Evolutionary conservation across 176 grass and related monocot species (phyloP), one percentile per base, ranked within the genome.

Genomic region (Otatea glauca): DNA sequence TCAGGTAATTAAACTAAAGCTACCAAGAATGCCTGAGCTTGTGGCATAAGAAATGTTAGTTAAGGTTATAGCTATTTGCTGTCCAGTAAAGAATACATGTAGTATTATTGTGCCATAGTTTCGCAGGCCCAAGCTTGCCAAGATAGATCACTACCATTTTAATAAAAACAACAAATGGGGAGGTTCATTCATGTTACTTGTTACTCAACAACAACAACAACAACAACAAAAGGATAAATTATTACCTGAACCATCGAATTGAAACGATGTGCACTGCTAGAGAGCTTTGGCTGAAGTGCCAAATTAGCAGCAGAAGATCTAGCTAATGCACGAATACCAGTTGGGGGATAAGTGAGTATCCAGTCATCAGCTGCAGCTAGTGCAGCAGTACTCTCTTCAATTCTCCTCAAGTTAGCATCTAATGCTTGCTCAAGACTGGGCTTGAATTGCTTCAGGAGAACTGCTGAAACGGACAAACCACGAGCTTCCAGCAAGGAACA

Each of bases 191-290:
- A 68, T 71, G 20, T 55, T 70, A 76, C 25, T 60, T 72, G 20
- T 65, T 81, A 70, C 20, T 60, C 16, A 61, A 81, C 29, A 0
- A 78, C 29, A 29, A 29, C 29, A 0, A 78, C 29, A 29, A 29
- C 29, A 29, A 29, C 29, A 29, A 29, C 29, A 67, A 61, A 90
- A 35, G 39, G 43, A 70, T 55, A 37, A 39, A 84, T 9, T 71
- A 72, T 88, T 77, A 98, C 96, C 96, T 98, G 93, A 81, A 98
- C 96, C 96, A 98, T 87, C 0, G 83, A 90, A 89, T 92, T 92
- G 49, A 95, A 98, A 76, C 93, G 82, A 74, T 95, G 93, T 65
- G 93, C 93, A 49, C 93, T 98, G 88, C 59, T 98, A 44, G 96
- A 95, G 67, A 99, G 93, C 83, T 94, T 99, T 17, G 91, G 93